Base-by-base conservation (phyloP, 2,329 filamentous ascomycete genomes). In the Golovinomyces cichoracearum region DNA sequence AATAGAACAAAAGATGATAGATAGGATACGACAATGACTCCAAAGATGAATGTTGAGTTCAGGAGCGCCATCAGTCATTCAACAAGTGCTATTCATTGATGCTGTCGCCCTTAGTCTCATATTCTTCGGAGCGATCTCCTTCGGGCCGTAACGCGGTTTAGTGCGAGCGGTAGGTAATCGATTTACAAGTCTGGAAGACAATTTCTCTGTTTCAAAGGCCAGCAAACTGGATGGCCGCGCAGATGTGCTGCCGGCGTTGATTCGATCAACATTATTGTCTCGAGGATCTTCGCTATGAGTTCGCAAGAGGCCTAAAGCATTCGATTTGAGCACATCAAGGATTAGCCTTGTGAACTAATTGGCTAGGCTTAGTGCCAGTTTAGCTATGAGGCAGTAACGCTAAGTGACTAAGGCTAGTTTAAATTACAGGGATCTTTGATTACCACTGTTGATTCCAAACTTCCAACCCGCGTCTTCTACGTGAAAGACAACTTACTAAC, bases 1-100 rank as follows among this genome's bases (percentile, higher is more conserved):
- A 98, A 93, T 51, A 94, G 64, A 52, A 98, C 78, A 61, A 98
- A 98, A 53, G 88, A 85, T 53, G 77, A 80, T 41, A 98, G 73
- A 66, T 95, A 98, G 53, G 83, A 68, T 54, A 95, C 72, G 57
- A 95, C 76, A 61, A 86, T 59, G 57, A 93, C 70, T 62, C 88
- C 88, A 59, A 93, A 75, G 55, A 94, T 67, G 62, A 93, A 93
- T 56, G 88, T 83, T 57, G 80, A 79, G 59, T 72, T 76, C 56
- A 78, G 66, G 57, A 78, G 70, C 60, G 76, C 74, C 76, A 80
- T 80, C 51, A 21, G 44, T 29, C 17, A 21, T n/a, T n/a, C n/a
- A n/a, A 25, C 26, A 31, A 46, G 44, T 12, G 26, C 44, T 26
- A 46, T 46, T 33, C 9, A 35, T 23, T 26, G 22, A 38, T 26